Evolutionary conservation across 225 moss, liverwort and hornwort genomes (phyloP), one percentile per base, ranked within the genome.

Genomic region (Polytrichum formosum): DNA sequence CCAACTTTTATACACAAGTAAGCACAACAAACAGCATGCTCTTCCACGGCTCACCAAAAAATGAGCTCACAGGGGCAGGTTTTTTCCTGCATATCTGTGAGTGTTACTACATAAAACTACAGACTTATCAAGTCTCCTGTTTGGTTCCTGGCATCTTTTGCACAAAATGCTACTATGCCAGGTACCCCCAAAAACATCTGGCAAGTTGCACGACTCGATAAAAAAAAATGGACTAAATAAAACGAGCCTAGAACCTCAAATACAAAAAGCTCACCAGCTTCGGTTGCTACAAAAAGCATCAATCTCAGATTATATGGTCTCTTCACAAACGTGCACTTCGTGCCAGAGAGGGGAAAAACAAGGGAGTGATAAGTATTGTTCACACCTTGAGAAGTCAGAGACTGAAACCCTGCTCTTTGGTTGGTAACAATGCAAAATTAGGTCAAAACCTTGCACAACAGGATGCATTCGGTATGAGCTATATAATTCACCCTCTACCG

Each of bases 1-100:
- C 64, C 64, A 30, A 64, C 64, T 28, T 63, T 64, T 30, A 28
- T 18, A 64, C 28, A 30, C 28, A 30, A 28, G 23, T 64, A 64
- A 18, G 28, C 27, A 30, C 28, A 28, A 30, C 31, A 18, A 28
- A 18, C 18, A 30, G 31, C 30, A n/a, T 5, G 7, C 8, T 64
- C 31, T 30, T 64, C 64, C 19, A 16, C 6, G 2, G 4, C 7
- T 64, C 17, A 26, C 22, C 28, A 16, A 64, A 64, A 64, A 64
- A 64, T 64, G 64, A 30, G 30, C 27, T 64, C 64, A 64, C 26
- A 28, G 7, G n/a, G 23, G 19, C 29, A 28, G 64, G 26, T 64
- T 64, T 30, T 30, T 64, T 64, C 30, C 64, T 26, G 27, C 64
- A 64, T 6, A 10, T n/a, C 31, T 30, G 19, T 30, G 1, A 60